These are phyloP conservation scores for Claviceps paspali DNA, from an alignment of 2,329 filamentous ascomycete species.

Conservation along the genomic window DNA sequence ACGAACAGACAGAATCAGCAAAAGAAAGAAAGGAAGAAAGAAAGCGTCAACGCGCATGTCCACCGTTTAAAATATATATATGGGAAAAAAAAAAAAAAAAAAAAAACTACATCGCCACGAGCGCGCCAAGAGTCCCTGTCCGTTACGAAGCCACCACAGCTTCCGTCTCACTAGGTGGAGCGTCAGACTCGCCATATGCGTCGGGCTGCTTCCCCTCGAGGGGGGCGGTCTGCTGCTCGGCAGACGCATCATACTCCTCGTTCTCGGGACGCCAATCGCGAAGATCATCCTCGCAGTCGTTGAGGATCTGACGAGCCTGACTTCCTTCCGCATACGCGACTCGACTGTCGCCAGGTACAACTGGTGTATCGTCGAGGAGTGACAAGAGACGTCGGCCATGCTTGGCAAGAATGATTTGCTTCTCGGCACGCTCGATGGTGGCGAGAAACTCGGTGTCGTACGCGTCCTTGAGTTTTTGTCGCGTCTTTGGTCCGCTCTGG, in stretches of 20 bases:
- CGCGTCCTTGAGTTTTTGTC: slow-evolving; percentile 90
- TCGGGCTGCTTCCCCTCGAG: slow-evolving; percentile 12
- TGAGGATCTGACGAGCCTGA: slow-evolving; percentile 70
- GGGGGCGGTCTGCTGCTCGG: slow-evolving; percentile 11
- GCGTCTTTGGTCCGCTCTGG: slow-evolving; percentile 85
- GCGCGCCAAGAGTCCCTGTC: neutral
- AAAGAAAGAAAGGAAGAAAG: no score
- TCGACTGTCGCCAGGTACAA: slow-evolving; percentile 71
- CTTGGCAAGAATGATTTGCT: slow-evolving; percentile 85
- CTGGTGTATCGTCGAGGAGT: slow-evolving; percentile 75
- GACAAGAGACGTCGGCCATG: slow-evolving; percentile 76
- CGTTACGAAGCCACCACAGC: neutral
- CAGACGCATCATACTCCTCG: slow-evolving; percentile 16
- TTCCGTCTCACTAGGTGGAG: neutral
- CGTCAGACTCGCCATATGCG: slow-evolving; percentile 3
- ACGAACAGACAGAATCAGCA: neutral
- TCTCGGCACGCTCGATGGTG: slow-evolving; percentile 90
- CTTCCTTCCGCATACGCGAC: slow-evolving; percentile 49
- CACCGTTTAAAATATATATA: no score
- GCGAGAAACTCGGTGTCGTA: slow-evolving; percentile 80
- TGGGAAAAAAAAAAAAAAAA: no score
- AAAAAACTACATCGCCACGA: neutral
- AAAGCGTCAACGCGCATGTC: no score
- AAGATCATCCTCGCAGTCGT: slow-evolving; percentile 83
- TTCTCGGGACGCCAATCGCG: slow-evolving; percentile 49